These are phyloP conservation scores for Gleditsia sinensis DNA, from an alignment of 306 rosid genomes.

Conservation along the genomic window DNA sequence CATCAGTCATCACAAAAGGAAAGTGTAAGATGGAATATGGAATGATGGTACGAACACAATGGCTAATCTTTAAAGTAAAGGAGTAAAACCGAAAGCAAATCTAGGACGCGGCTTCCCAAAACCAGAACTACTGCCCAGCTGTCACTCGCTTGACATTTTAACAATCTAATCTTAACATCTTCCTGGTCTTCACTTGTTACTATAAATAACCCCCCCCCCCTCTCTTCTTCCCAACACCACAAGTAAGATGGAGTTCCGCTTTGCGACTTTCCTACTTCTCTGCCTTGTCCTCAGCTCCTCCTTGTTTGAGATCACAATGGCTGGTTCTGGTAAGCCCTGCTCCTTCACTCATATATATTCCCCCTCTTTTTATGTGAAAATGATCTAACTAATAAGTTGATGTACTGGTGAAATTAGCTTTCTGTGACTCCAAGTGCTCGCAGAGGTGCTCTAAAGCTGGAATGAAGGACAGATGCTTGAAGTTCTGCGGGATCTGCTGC, in stretches of 20 bases:
- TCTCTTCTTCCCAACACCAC: neutral
- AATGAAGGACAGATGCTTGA: slow-evolving; percentile 61
- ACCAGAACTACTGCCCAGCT: slow-evolving; percentile 48
- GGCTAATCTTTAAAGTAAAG: too few species aligned
- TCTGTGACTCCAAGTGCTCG: slow-evolving; percentile 59
- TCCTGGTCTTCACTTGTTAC: neutral
- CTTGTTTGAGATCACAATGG: slow-evolving; percentile 48
- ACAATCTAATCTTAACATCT: neutral
- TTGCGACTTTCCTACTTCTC: slow-evolving; percentile 51
- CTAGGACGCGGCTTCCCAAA: slow-evolving; percentile 33
- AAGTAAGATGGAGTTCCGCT: slow-evolving; percentile 55
- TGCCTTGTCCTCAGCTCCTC: slow-evolving; percentile 62
- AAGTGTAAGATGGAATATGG: too few species aligned
- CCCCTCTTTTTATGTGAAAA: too few species aligned
- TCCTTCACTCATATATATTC: too few species aligned
- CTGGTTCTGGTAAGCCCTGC: slow-evolving; percentile 48
- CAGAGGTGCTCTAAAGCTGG: slow-evolving; percentile 69
- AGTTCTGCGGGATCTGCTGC: slow-evolving; percentile 83
- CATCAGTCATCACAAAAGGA: too few species aligned
- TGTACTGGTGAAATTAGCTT: slow-evolving; percentile 30
- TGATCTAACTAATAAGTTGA: neutral
- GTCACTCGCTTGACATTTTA: slow-evolving; percentile 23
- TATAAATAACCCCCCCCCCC: slow-evolving; percentile 34
- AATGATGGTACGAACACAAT: too few species aligned
- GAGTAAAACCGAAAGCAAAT: slow-evolving; percentile 30